These are phyloP conservation scores for Staphylotrichum tortipilum DNA, from an alignment of 495 filamentous ascomycete genomes.

Conservation along the genomic window DNA sequence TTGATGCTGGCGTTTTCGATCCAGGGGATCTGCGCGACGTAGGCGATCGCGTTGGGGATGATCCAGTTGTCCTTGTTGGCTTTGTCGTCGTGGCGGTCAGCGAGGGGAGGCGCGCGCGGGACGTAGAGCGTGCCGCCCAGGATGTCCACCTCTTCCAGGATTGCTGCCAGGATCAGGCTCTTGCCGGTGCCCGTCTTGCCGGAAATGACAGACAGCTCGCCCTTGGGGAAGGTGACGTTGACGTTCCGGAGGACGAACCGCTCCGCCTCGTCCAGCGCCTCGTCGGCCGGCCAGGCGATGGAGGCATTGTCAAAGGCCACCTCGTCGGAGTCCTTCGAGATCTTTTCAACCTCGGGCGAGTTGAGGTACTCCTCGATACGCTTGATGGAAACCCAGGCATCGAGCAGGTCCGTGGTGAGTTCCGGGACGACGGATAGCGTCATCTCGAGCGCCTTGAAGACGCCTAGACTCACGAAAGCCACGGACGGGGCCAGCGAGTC, in stretches of 20 bases:
- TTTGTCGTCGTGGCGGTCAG: constrained; percentile 44
- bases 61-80: constrained; percentile 63
- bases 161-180: constrained; percentile 54
- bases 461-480: constrained; percentile 70
- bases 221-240: constrained; percentile 55
- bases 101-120: constrained; percentile 36
- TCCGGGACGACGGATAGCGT: constrained; percentile 65
- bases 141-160: constrained; percentile 57
- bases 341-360: constrained; percentile 54
- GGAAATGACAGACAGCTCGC: constrained; percentile 62
- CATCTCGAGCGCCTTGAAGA: constrained; percentile 65
- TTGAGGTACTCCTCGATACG: constrained; percentile 66
- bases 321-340: constrained; percentile 45
- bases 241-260: constrained; percentile 55
- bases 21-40: constrained; percentile 77
- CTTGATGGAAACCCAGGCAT: constrained; percentile 64
- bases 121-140: constrained; percentile 43
- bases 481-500: constrained; percentile 60
- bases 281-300: constrained; percentile 66
- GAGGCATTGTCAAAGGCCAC: constrained; percentile 62
- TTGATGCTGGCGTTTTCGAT: constrained; percentile 74
- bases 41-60: constrained; percentile 59
- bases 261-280: constrained; percentile 42
- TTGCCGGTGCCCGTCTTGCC: constrained; percentile 63
- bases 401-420: constrained; percentile 57